Evolutionary conservation across 495 filamentous ascomycete species (phyloP), one percentile per base, ranked within the genome.

Genomic region (Daldinia grandis): DNA sequence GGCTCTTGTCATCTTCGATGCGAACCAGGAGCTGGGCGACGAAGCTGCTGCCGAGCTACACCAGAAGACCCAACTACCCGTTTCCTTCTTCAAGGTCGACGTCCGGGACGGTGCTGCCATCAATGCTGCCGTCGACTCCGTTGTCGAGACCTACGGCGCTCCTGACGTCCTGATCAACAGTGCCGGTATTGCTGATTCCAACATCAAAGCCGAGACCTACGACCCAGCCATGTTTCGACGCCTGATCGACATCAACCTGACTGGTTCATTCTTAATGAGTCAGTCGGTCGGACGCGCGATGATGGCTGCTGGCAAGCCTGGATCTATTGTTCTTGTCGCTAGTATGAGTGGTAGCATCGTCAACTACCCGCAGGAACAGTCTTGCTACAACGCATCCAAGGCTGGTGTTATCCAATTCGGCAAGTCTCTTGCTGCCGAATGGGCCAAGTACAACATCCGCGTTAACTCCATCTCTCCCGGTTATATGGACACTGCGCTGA

Each of bases 341-440:
- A 92, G 90, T 71, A 93, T 93, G 91, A 91, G 89, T 33, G 91
- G 91, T 72, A 83, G 83, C 68, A 88, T 93, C 71, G 91, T 93
- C 81, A 93, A 93, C 86, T 91, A 88, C 75, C 91, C 91, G 1
- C 91, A 93, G 76, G 87, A 92, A 76, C 91, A 93, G 78, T 88
- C 84, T 9, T 90, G 88, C 80, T 93, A 93, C 83, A 93, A 92
- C 73, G 89, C 91, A 37, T 92, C 90, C 74, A 93, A 93, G 85
- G 91, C 90, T 14, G 91, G 86, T 67, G 91, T 93, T 37, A 88
- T 92, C 74, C 89, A 91, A 78, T 84, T 93, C 61, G 89, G 88
- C 71, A 91, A 91, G 78, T 92, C 89, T 8, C 85, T 93, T 37
- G 91, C 90, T 56, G 90, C 89, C n/a, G 91, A 93, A 76, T 93